Conservation (phyloP, 352 stramenopile species). For the Phytophthora cryptogea region DNA sequence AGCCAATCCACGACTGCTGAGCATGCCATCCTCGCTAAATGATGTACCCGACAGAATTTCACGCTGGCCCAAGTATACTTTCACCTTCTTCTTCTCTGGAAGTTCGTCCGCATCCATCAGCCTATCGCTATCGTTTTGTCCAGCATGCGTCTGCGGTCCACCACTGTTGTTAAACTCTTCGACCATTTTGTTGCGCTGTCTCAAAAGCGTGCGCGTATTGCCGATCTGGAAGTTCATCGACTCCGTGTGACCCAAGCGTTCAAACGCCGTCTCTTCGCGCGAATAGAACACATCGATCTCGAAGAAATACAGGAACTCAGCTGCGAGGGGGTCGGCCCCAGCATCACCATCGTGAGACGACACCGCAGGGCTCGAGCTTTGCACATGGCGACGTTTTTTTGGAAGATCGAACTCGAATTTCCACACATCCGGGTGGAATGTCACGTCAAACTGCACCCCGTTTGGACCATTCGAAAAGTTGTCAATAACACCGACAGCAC, state of each 20-base stretch:
- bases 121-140: slow-evolving; percentile 48
- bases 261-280: slow-evolving; percentile 56
- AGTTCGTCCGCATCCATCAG: slow-evolving; percentile 53
- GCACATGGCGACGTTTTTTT: slow-evolving; percentile 82
- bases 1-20: slow-evolving; percentile 19
- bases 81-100: slow-evolving; percentile 85
- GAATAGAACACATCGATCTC: slow-evolving; percentile 86
- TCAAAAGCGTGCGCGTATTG: slow-evolving; percentile 83
- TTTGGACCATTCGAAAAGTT: slow-evolving; percentile 43
- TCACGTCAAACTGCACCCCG: slow-evolving; percentile 78
- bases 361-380: slow-evolving; percentile 32
- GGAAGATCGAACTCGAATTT: slow-evolving; percentile 90
- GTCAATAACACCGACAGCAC: slow-evolving; percentile 66
- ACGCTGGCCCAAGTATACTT: slow-evolving; percentile 48
- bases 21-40: slow-evolving; percentile 36
- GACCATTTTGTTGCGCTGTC: slow-evolving; percentile 81
- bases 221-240: slow-evolving; percentile 88
- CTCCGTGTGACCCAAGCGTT: slow-evolving; percentile 66
- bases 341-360: slow-evolving; percentile 28
- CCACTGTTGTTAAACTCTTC: slow-evolving; percentile 39
- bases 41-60: slow-evolving; percentile 43
- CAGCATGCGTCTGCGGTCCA: slow-evolving; percentile 33
- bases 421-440: slow-evolving; percentile 88
- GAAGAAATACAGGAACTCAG: slow-evolving; percentile 87
- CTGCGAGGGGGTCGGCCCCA: slow-evolving; percentile 42